Base-by-base conservation (phyloP, 2,329 filamentous ascomycete species). In the Spiromastix sp. region DNA sequence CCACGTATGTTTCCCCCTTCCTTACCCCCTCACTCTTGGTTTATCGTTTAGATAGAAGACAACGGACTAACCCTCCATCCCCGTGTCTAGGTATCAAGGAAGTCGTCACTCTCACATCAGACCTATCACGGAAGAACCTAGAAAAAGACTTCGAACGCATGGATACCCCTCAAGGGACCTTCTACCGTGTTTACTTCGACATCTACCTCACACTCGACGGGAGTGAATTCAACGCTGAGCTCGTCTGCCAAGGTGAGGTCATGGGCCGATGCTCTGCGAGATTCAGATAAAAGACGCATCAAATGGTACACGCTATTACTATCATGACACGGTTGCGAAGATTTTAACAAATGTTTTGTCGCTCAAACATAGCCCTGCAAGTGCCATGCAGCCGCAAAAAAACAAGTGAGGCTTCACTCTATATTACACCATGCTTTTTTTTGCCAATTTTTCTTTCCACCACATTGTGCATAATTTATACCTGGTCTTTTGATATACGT, bases 61-160 rank as follows among this genome's bases (percentile, higher is more conserved):
- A 24, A 15, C n/a, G 13, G 38, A 18, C 34, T 47, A 13, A 49
- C 35, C 27, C 46, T 31, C 32, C 11, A 37, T 25, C 15, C 17
- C 31, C 9, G 24, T 10, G 10, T 42, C 44, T 48, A 95, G 89
- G 87, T 48, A 96, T 96, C 74, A 96, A 96, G 74, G 91, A 96
- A 64, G 86, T 96, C 38, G 91, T 96, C 45, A 98, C 91, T 2
- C 78, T 98, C 33, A 96, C 91, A 2, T 96, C 89, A 2, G 91
- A 98, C 57, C 72, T 98, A 38, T 95, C 87, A 32, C 81, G 89
- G 50, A 98, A 96, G 72, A 96, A 96, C 58, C 79, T 98, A 9
- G 91, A 98, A 62, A 96, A 95, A 65, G 91, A 98, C 60, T 98
- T 98, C 54, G 91, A 98, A 66, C 79, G 91, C 56, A 96, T 96